Evolutionary conservation across 352 stramenopile genomes (phyloP), one percentile per base, ranked within the genome.

Genomic region (Pseudoperonospora humuli): DNA sequence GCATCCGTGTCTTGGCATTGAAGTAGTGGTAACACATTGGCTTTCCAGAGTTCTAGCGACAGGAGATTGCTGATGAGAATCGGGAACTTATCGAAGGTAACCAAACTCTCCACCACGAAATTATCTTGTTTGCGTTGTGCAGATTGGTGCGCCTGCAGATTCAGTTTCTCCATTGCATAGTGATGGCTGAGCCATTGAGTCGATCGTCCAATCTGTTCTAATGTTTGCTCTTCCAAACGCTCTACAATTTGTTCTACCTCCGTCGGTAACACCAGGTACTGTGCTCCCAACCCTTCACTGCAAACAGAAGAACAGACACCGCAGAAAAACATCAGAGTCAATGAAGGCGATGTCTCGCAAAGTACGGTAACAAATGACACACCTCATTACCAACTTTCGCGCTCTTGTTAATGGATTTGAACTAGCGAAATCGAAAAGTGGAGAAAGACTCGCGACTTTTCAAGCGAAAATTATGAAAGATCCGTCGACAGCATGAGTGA

Each of bases 71-170:
- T n/a, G n/a, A 2, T 57, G 20, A 97, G n/a, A 2, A 74, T 70
- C 8, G 69, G 66, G 20, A 97, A 67, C 56, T 97, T 97, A 41
- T 90, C 64, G 53, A 94, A 96, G 24, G 93, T 97, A 39, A 97
- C 54, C 33, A 97, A 44, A 23, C 61, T 73, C 53, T 97, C 92
- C 37, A 97, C 61, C 25, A 98, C 84, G n/a, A n/a, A n/a, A n/a
- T n/a, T n/a, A n/a, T n/a, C n/a, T n/a, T 86, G 68, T 29, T 90
- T 88, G 36, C 57, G 67, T 63, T 93, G 86, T 0, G 87, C 86
- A 9, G 83, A 96, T 50, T 96, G 88, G 45, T 96, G 86, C 20
- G 87, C 83, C 53, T 97, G 90, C 7, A 97, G 39, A 43, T 98
- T 98, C 34, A 98, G 59, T 54, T 96, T 96, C 54, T 97, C 84